Percentiles rank a stretch among this genome's conserved stretches.
phyloP scores from a whole-genome alignment of 1,284 basidiomycete species.

The Ganoderma lingzhi region DNA sequence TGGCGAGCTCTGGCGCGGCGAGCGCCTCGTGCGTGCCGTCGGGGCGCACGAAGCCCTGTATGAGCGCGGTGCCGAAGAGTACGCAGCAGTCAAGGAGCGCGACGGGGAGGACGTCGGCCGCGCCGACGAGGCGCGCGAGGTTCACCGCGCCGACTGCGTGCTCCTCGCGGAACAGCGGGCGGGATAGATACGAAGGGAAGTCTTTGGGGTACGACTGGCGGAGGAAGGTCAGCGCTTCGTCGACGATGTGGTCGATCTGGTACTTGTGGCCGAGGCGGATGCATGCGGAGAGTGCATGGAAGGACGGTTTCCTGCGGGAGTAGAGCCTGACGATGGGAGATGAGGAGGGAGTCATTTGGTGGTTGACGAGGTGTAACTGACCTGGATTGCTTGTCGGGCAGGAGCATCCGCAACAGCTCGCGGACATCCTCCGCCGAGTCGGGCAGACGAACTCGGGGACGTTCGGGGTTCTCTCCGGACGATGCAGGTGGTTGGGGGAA shows the following conservation, averaged over 20 bases:
- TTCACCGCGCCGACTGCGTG: slow-evolving; percentile 15
- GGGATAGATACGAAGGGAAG: slow-evolving; percentile 3
- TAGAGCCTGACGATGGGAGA: neutral
- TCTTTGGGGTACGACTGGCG: neutral
- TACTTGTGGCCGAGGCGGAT: slow-evolving; percentile 16
- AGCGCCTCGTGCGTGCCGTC: slow-evolving; percentile 15
- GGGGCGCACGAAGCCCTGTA: slow-evolving; percentile 10
- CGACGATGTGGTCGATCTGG: slow-evolving; percentile 6
- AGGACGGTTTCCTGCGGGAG: neutral
- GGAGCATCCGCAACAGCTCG: slow-evolving; percentile 2
- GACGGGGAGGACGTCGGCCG: neutral
- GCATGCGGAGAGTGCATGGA: slow-evolving; percentile 5
- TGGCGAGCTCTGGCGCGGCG: slow-evolving; percentile 3
- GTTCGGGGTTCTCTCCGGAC: neutral
- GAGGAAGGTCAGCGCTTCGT: neutral
- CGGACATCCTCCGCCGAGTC: slow-evolving; percentile 10
- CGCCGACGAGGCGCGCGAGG: neutral
- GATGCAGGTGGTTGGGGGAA: slow-evolving; percentile 13
- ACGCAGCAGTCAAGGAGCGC: slow-evolving; percentile 7
- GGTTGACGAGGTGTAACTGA: neutral
- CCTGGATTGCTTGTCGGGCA: slow-evolving; percentile 4
- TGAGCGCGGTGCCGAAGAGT: neutral
- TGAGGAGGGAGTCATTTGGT: neutral
- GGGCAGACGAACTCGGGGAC: slow-evolving; percentile 1
- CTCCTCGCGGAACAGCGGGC: slow-evolving; percentile 9